A percentile compares a stretch with the other conserved stretches of the same genome.
Evolutionary conservation across 73 alveolate species (phyloP).

Genomic region (Breviolum minutum): DNA sequence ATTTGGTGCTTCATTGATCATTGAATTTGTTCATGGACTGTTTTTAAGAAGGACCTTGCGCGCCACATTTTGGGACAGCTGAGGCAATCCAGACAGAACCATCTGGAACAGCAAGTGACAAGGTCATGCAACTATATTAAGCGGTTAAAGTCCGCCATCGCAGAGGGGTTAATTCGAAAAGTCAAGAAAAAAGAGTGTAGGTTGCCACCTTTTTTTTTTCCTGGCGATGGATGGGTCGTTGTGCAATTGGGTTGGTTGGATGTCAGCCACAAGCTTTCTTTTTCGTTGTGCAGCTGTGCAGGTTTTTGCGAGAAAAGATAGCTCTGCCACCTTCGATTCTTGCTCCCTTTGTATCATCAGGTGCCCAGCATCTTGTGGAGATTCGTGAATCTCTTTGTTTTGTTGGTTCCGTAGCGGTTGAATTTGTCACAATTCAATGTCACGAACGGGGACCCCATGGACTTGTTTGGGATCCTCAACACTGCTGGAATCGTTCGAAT

Average conservation of each 20-base stretch:
- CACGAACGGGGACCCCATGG: no score
- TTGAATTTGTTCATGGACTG: not conserved
- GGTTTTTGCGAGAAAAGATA: constrained; percentile 68
- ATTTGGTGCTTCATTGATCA: not conserved
- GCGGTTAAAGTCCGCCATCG: no score
- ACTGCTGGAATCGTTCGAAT: no score
- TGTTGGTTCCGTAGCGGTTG: no score
- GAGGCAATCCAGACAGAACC: constrained; percentile 23
- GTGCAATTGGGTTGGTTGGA: no score
- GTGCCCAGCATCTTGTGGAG: not conserved
- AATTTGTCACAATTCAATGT: no score
- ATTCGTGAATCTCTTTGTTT: not conserved
- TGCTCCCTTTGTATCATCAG: constrained; percentile 79
- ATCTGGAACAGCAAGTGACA: constrained; percentile 32
- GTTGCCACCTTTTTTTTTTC: no score
- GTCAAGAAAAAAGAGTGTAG: no score
- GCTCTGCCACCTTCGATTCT: constrained; percentile 51
- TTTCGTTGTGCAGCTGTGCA: not conserved
- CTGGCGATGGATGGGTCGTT: no score
- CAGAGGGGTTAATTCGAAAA: no score
- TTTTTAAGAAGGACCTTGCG: not conserved
- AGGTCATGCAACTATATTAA: not conserved
- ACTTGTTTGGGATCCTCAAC: no score
- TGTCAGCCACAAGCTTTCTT: no score
- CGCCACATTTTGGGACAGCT: not conserved